Base-by-base conservation (phyloP, 805 yeast species). In the Kuraishia ogatae region DNA sequence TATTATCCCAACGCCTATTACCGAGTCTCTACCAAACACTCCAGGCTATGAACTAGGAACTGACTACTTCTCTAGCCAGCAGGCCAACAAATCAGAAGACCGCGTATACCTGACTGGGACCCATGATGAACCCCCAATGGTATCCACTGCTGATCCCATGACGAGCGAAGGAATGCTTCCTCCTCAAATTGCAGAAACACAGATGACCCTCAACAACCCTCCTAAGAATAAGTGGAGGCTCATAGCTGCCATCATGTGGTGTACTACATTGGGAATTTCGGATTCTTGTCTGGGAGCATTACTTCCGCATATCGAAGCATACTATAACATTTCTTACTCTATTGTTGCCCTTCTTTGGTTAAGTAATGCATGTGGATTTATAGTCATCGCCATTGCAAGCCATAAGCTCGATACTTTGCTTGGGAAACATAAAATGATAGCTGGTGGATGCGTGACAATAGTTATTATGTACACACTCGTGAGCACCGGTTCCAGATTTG, bases 241-340 rank as follows among this genome's bases (percentile, higher is more conserved):
- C 4, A 54, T 71, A 11, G 67, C 80, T 10, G 62, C 71, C 13
- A 66, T 77, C 35, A 4, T 65, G 3, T 80, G 81, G 79, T 64
- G 67, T 10, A 65, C 76, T 48, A 59, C 71, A 1, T 59, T 64
- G 11, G 85, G 85, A 1, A 64, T 79, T 59, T 62, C 75, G 26
- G 87, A 83, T 61, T 83, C 83, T 56, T 80, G 82, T 15, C 79
- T 83, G 1, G 87, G 87, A 56, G 83, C 85, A 0, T 64, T 83
- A n/a, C 65, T 83, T 53, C 85, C 84, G 5, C 67, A 70, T 49
- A 78, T 83, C 47, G 86, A 83, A 59, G 62, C 55, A 3, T 71
- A 75, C 61, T 83, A 81, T 61, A 54, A 62, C 39, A 71, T 82
- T 54, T 68, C 68, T 20, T 82, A 82, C 61, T 72, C 83, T 2